Conservation (phyloP, 805 yeast genomes). For the Metschnikowia continentalis region DNA sequence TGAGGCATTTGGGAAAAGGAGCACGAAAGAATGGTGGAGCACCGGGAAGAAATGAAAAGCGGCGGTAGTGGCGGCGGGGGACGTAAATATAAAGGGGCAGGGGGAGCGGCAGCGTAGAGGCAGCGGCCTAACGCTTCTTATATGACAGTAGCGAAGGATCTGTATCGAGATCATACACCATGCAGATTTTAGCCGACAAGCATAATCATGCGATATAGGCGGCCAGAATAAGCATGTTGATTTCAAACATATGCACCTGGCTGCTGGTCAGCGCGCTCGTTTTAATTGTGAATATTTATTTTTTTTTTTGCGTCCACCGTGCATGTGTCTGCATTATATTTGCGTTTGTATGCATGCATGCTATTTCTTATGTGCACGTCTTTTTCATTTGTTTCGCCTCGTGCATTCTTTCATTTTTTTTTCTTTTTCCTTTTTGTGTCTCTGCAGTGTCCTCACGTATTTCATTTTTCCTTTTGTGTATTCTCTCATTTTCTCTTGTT, state of each 20-base stretch:
- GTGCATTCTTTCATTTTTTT: background rate
- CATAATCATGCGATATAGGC: constrained; percentile 3
- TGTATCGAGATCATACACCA: constrained; percentile 2
- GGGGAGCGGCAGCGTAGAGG: background rate
- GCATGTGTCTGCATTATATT: no score
- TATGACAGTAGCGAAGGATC: constrained; percentile 1
- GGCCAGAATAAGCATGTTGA: constrained; percentile 1
- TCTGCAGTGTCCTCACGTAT: background rate
- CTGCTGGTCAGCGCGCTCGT: background rate
- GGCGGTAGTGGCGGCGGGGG: background rate
- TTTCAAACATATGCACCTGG: background rate
- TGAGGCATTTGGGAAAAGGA: constrained; percentile 11
- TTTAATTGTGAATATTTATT: background rate
- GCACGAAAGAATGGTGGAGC: background rate
- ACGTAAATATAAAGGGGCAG: background rate
- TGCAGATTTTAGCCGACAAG: constrained; percentile 2
- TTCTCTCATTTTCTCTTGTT: background rate
- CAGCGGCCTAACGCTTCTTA: constrained; percentile 1
- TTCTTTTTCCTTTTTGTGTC: background rate
- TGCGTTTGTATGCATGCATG: no score
- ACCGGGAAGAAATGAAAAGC: background rate
- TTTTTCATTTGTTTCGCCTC: background rate
- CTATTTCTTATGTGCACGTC: no score
- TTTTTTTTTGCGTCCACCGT: no score
- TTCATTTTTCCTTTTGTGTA: background rate